phyloP scores from a whole-genome alignment of 345 rosid genomes.

The Gossypium ekmanianum region DNA sequence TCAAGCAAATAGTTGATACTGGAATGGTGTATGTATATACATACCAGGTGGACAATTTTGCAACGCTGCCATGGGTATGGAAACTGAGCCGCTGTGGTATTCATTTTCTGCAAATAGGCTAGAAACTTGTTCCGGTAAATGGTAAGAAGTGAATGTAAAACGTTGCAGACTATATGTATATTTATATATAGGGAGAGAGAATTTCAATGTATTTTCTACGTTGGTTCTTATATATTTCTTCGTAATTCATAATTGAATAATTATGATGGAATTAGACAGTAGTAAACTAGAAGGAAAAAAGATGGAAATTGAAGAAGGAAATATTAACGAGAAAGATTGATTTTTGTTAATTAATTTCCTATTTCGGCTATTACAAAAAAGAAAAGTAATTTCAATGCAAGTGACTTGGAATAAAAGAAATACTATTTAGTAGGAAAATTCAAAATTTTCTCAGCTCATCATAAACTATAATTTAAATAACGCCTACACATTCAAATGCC shows the following conservation, averaged over 20 bases:
- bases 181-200: neutral
- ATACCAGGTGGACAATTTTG: constrained; percentile 57
- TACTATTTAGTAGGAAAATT: neutral
- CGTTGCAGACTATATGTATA: neutral
- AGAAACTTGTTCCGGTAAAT: neutral
- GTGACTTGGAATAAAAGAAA: neutral
- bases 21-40: neutral
- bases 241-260: neutral
- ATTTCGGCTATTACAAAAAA: neutral
- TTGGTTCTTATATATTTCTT: neutral
- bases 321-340: neutral
- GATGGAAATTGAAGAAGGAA: constrained; percentile 3
- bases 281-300: neutral
- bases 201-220: neutral
- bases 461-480: neutral
- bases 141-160: neutral
- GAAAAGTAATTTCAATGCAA: neutral
- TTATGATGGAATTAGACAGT: neutral
- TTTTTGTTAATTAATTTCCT: no score
- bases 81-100: constrained; percentile 24
- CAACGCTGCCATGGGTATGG: constrained; percentile 41
- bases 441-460: neutral
- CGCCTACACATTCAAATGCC: neutral
- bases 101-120: constrained; percentile 25
- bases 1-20: no score